These are phyloP conservation scores for Juglanconis juglandina DNA, from an alignment of 2,329 filamentous ascomycete species.

Conservation along the genomic window DNA sequence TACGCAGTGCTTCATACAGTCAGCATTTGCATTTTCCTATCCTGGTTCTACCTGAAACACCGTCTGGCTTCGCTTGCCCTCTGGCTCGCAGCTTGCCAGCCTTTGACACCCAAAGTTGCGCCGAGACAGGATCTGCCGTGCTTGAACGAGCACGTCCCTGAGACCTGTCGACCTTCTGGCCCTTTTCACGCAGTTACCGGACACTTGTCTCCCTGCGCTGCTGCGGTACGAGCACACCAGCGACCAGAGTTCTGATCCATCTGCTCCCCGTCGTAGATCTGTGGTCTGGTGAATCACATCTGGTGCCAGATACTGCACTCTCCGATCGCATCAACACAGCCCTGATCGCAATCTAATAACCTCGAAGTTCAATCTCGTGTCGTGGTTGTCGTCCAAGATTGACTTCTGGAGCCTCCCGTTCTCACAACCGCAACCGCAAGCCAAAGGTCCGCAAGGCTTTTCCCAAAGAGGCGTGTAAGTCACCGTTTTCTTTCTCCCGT, in stretches of 20 bases:
- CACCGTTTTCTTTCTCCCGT: slow-evolving; percentile 9
- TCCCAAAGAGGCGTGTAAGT: slow-evolving; percentile 5
- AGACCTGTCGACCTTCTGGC: background rate
- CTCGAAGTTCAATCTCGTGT: background rate
- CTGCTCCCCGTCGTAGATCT: background rate
- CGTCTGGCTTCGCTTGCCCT: slow-evolving; percentile 6
- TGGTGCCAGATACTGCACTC: slow-evolving; percentile 1
- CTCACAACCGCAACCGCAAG: background rate
- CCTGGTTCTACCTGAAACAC: slow-evolving; percentile 19
- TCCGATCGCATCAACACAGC: background rate
- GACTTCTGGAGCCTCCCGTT: no score
- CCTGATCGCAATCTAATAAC: background rate
- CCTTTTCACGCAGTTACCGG: background rate
- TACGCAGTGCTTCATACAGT: background rate
- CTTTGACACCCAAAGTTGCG: background rate
- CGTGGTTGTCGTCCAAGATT: no score
- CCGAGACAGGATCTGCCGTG: slow-evolving; percentile 19
- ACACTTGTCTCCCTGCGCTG: no score
- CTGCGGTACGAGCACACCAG: no score
- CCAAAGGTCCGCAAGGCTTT: background rate
- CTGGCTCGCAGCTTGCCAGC: background rate
- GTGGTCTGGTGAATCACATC: slow-evolving; percentile 2
- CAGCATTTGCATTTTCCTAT: background rate
- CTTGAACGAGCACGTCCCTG: background rate
- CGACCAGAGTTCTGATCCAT: background rate